Conservation (phyloP, 2,329 filamentous ascomycete genomes). For the Magnaporthiopsis rhizophila region DNA sequence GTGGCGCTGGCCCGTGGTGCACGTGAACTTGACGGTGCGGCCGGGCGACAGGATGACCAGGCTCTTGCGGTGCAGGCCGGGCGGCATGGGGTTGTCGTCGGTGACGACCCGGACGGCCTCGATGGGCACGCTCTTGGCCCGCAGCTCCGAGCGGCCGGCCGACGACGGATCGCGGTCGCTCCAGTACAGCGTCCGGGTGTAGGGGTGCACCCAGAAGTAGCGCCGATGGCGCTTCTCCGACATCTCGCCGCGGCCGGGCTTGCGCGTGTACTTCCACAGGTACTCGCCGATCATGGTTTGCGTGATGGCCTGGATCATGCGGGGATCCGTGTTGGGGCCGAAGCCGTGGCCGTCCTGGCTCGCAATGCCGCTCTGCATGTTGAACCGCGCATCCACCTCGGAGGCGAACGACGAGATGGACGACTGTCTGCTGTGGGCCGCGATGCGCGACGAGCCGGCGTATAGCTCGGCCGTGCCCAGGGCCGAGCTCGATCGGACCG, state of each 20-base stretch:
- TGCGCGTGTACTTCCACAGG: constrained; percentile 97
- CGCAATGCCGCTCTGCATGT: constrained; percentile 53
- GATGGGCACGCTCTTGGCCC: constrained; percentile 84
- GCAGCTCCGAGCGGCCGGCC: constrained; percentile 65
- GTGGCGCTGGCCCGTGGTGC: constrained; percentile 84
- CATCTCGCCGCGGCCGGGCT: constrained; percentile 79
- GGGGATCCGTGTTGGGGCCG: constrained; percentile 72
- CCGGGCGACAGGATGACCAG: constrained; percentile 84
- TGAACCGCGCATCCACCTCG: constrained; percentile 86
- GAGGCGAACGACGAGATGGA: constrained; percentile 95
- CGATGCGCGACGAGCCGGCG: constrained; percentile 35
- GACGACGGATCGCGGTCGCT: constrained; percentile 79
- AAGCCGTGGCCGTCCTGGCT: constrained; percentile 50
- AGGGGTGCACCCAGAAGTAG: constrained; percentile 99
- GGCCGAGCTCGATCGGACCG: constrained; percentile 33
- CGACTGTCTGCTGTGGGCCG: constrained; percentile 53
- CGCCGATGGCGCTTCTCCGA: constrained; percentile 85
- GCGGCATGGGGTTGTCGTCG: constrained; percentile 92
- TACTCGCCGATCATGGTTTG: constrained; percentile 99
- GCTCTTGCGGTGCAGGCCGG: constrained; percentile 90
- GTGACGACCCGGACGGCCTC: constrained; percentile 86
- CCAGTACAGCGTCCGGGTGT: constrained; percentile 95
- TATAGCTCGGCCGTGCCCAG: constrained; percentile 36
- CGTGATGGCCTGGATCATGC: constrained; percentile 98
- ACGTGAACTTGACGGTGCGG: constrained; percentile 86